Base-by-base conservation (phyloP, 371 early-diverging fungal species). In the Saksenaea oblongispora region DNA sequence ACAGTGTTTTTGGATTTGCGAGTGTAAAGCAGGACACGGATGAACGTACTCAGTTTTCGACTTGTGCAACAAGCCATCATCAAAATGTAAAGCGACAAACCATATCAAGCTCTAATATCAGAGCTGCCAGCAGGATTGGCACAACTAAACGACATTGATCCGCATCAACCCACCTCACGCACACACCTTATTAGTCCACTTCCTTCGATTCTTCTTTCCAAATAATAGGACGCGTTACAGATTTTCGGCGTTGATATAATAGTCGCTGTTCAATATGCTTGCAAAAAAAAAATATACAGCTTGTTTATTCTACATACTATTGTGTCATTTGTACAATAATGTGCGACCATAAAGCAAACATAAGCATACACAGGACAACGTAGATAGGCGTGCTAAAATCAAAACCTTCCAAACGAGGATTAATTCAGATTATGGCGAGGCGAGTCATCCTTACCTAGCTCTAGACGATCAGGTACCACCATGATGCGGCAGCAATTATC, bases 401-500 rank as follows among this genome's bases (percentile, higher is more conserved):
- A 18, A 31, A 34, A 1, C 57, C 69, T 67, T 39, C n/a, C 27
- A 56, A n/a, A 5, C 9, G 27, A 7, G 13, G 18, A 26, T 10
- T 1, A 39, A 7, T 24, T 18, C 34, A 18, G 8, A 17, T n/a
- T 13, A 42, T 62, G 15, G 1, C n/a, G n/a, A n/a, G n/a, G 17
- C 15, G 14, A 34, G 8, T 15, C 31, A 31, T 31, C 26, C 39
- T 36, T 62, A 62, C 65, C 61, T 26, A 61, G 55, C 15, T 61
- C 51, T 57, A 78, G 66, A 1, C 69, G 64, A 51, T 79, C 73
- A 18, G 87, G 84, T 11, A 87, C 58, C 24, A 54, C 26, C 41
- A 78, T 72, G 17, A 84, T 75, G 24, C 72, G 69, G 62, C 83
- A 86, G 2, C 74, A 64, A 35, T 75, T 78, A 62, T 88, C 88